Base-by-base conservation (phyloP, 169 alveolate genomes). In the Eimeria falciformis region DNA sequence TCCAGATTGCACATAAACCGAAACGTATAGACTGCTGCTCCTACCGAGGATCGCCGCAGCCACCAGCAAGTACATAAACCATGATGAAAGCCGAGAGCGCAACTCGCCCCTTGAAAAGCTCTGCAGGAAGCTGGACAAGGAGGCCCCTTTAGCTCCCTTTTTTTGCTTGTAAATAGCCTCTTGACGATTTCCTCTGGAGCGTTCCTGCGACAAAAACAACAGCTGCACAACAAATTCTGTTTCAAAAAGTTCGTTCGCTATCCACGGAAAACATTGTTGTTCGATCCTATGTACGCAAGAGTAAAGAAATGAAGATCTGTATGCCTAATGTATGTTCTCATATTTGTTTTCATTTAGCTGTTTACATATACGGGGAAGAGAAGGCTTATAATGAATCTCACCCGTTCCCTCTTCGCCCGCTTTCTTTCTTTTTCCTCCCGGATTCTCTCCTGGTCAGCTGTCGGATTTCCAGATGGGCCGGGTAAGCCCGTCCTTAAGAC, bases 41-140 rank as follows among this genome's bases (percentile, higher is more conserved):
- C 55, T 55, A 79, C 88, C 88, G 37, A 79, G 46, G 33, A 79
- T 79, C 2, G 73, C 47, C 12, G 45, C 50, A 17, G 21, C 33
- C 18, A 79, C 88, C n/a, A 79, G 17, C 12, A 79, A 25, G 56
- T 25, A 55, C 88, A 79, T 53, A 29, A 79, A 71, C 88, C 88
- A 79, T 2, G 88, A 53, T 1, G 75, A 11, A n/a, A 62, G 40
- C 37, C 75, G 75, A 62, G 75, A 62, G 1, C 75, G 69, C 23
- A 79, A 23, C 11, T 79, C 88, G 25, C 73, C 14, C 47, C 88
- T 55, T 0, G 88, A 55, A 14, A 79, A 27, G 29, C 33, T 27
- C 21, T 53, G 75, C 53, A 53, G 18, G 27, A 53, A 21, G 14
- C 53, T 33, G 2, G 88, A 79, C 29, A 79, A 0, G 6, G 71